Base-by-base conservation (phyloP, 2,329 filamentous ascomycete species). In the Aspergillus niger region DNA sequence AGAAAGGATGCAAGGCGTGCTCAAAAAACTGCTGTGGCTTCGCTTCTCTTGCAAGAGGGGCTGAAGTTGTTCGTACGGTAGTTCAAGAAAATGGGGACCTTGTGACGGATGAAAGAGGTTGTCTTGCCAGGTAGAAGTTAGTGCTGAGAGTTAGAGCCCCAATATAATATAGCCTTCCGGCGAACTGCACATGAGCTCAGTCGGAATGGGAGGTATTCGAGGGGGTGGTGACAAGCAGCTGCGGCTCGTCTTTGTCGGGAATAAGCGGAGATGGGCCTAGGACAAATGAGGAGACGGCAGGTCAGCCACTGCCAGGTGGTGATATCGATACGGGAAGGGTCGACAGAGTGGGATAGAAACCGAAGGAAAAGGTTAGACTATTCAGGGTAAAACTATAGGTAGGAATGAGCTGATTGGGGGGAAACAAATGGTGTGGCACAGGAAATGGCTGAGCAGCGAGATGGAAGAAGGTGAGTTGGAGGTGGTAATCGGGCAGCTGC, bases 401-500 rank as follows among this genome's bases (percentile, higher is more conserved):
- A 51, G 56, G 57, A 49, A 48, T 22, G 36, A 47, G 43, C 32
- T 36, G 32, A 36, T 36, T 36, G 26, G 30, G 43, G 52, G 43
- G 32, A 22, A 32, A 11, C 44, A 43, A 32, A 32, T 59, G 55
- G 26, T 44, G 41, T 44, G 41, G 41, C 41, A 44, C 41, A 24
- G 41, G 41, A 24, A 44, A 50, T 44, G 41, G 41, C 24, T 47
- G 53, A 55, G 41, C 36, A 17, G 32, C 8, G 51, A 53, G 32
- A 36, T 36, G 28, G 51, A 41, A 22, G 50, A 11, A 20, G 17
- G n/a, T 43, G 20, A 54, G 51, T 41, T 22, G 39, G 22, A 41
- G 38, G 39, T 39, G 24, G 52, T 43, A 55, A 47, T 60, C 58
- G 53, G 58, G 58, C 58, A 60, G 58, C 58, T 49, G 58, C 58